Percentiles rank a stretch among this genome's conserved stretches.
These are phyloP conservation scores for Lenwebbia sp. DNA, from an alignment of 345 rosid genomes.

Conservation along the genomic window DNA sequence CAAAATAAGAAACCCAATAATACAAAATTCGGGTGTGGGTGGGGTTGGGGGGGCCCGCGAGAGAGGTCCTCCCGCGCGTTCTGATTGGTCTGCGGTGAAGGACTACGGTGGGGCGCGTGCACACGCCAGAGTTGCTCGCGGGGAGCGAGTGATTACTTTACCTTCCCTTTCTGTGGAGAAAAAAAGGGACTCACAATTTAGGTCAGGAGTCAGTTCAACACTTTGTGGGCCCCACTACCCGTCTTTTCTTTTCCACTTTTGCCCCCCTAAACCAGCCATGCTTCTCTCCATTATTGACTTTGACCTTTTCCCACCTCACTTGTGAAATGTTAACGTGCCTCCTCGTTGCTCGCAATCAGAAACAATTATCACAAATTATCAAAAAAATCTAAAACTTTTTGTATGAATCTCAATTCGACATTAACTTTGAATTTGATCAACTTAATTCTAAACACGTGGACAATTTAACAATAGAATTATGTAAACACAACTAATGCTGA, in stretches of 20 bases:
- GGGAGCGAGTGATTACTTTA: not conserved
- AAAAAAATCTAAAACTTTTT: no score
- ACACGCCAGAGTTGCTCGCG: not conserved
- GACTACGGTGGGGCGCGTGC: not conserved
- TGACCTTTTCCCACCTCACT: not conserved
- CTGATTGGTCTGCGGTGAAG: not conserved
- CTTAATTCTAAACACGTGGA: no score
- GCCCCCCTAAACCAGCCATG: not conserved
- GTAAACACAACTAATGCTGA: no score
- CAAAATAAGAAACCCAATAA: not conserved
- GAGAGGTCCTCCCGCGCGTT: not conserved
- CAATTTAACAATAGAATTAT: no score
- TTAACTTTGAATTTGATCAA: no score
- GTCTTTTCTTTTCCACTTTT: not conserved
- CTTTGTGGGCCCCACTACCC: not conserved
- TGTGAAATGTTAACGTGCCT: no score
- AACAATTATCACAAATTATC: no score
- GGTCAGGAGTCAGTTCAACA: not conserved
- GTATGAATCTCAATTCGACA: no score
- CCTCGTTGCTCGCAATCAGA: no score
- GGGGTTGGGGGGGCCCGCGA: not conserved
- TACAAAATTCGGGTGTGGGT: not conserved
- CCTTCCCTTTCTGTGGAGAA: not conserved
- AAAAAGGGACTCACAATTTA: not conserved
- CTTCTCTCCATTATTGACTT: not conserved